Evolutionary conservation across 1,284 basidiomycete genomes (phyloP), one percentile per base, ranked within the genome.

Genomic region (Naganishia cerealis): DNA sequence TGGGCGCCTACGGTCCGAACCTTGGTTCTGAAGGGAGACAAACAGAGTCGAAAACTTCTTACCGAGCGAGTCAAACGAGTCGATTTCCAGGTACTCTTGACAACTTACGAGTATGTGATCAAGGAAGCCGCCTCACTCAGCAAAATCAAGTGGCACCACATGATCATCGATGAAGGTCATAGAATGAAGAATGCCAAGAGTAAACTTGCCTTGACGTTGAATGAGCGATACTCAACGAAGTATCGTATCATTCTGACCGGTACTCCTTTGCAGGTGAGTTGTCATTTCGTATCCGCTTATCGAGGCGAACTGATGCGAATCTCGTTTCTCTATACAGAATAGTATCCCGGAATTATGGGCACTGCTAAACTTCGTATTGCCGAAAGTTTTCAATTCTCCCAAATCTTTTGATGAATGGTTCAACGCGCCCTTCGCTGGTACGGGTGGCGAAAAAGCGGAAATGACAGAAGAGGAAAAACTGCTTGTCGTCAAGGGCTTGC

Each of bases 381-480:
- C 96, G 26, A 97, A 94, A 82, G 90, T 99, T 77, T 99, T 99
- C 86, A 99, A 99, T 83, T 99, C 95, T 4, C 94, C 98, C 74
- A 97, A 98, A 81, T 96, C 94, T 56, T 99, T 99, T 78, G 96
- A 99, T 77, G 96, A 99, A 79, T 99, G 96, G 96, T 99, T 99
- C 86, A 99, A 99, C 82, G 97, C 95, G 2, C 96, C 96, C 0
- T 99, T 99, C 74, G 95, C 96, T 71, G 98, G 95, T 81, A 94
- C 94, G 18, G 95, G 96, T 42, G 76, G 75, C 63, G 95, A 99
- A 81, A 96, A 95, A 86, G 97, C 99, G 79, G 94, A 97, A 85
- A 82, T 99, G 83, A 98, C 96, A 82, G 96, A 99, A 90, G 96
- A 99, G 90, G 96, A 99, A 84, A 91, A 93, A 2, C 84, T 99